Evolutionary conservation across 306 rosid species (phyloP).

Genomic region (Leucaena leucocephala): DNA sequence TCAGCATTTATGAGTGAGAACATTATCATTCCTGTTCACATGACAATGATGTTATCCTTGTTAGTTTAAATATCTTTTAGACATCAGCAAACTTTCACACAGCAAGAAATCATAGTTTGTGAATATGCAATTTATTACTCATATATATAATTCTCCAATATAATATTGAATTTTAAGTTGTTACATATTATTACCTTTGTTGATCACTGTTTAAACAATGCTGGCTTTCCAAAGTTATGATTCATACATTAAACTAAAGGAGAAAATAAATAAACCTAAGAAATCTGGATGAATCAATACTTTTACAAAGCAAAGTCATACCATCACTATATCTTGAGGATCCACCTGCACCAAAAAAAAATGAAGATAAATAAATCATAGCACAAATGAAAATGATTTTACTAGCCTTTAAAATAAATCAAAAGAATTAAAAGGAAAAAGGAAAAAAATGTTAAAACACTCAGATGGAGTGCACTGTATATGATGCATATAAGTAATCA

Average conservation of each 20-base stretch:
- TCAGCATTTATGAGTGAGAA: neutral
- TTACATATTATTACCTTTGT: neutral
- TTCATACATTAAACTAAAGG: slow-evolving; percentile 1
- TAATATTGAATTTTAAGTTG: slow-evolving; percentile 14
- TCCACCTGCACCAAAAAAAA: slow-evolving; percentile 71
- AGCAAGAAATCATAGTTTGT: neutral
- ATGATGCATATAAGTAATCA: neutral
- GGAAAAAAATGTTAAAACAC: slow-evolving; percentile 11
- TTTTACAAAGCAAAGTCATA: slow-evolving; percentile 44
- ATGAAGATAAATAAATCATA: slow-evolving; percentile 36
- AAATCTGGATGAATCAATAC: slow-evolving; percentile 30
- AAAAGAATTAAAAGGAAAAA: neutral
- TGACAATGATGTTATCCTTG: neutral
- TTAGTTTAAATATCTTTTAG: neutral
- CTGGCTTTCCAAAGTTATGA: slow-evolving; percentile 4
- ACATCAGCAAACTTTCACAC: neutral
- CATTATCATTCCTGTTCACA: slow-evolving; percentile 7
- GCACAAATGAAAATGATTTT: slow-evolving; percentile 10
- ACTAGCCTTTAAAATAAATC: slow-evolving; percentile 24
- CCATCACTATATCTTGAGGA: slow-evolving; percentile 99
- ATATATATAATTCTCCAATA: slow-evolving; percentile 1
- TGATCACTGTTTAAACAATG: slow-evolving; percentile 16
- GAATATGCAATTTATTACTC: slow-evolving; percentile 8
- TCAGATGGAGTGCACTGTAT: neutral
- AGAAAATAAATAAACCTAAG: slow-evolving; percentile 30